Percentiles rank a stretch among this genome's conserved stretches.
phyloP scores from a whole-genome alignment of 2,329 filamentous ascomycete species.

The Niveomyces coronatus region DNA sequence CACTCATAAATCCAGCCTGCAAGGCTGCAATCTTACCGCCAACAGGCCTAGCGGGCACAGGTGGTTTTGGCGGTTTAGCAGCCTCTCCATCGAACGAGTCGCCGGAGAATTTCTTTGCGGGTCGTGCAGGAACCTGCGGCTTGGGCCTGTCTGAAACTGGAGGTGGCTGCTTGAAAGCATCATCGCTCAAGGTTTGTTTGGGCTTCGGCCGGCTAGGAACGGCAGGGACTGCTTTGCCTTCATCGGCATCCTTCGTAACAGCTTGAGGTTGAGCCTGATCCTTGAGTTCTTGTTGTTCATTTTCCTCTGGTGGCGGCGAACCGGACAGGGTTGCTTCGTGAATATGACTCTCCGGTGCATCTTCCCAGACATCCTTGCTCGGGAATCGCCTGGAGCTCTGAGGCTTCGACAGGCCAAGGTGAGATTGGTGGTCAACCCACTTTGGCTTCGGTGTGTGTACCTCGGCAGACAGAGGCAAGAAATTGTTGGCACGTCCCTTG shows the following conservation, averaged over 20 bases:
- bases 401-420: conserved; percentile 42
- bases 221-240: conserved; percentile 26
- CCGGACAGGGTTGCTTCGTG: conserved; percentile 62
- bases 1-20: conserved; percentile 85
- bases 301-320: conserved; percentile 18
- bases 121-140: conserved; percentile 50
- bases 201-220: conserved; percentile 46
- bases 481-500: conserved; percentile 19
- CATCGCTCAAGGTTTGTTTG: conserved; percentile 28
- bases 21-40: conserved; percentile 85
- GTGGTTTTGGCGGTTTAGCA: conserved; percentile 57
- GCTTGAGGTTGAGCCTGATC: conserved; percentile 21
- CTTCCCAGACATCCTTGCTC: conserved; percentile 90
- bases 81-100: conserved; percentile 32
- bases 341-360: conserved; percentile 73
- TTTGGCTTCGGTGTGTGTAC: conserved; percentile 22
- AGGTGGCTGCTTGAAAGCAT: conserved; percentile 27
- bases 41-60: conserved; percentile 61
- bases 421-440: conserved; percentile 37
- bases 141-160: conserved; percentile 44
- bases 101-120: conserved; percentile 38
- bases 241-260: conserved; percentile 28
- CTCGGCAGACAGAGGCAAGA: conserved; percentile 18
- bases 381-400: conserved; percentile 65
- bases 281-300: conserved; percentile 10